Evolutionary conservation across 1,284 basidiomycete species (phyloP).

Genomic region (Sutorius eximius): DNA sequence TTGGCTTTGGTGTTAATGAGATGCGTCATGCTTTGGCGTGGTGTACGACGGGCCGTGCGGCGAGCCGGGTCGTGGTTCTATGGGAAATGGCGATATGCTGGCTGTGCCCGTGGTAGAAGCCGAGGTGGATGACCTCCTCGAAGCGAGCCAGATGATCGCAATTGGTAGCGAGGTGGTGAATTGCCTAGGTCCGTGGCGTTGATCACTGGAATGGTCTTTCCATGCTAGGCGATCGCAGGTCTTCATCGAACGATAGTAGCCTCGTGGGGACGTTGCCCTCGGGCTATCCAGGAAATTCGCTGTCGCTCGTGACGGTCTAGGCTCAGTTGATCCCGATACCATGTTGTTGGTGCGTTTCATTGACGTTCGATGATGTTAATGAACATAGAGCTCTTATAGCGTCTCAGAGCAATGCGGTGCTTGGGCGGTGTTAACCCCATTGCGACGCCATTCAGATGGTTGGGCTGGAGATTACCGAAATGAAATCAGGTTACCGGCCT

Average conservation of each 20-base stretch:
- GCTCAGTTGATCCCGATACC: not conserved
- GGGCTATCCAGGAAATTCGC: not conserved
- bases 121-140: not conserved
- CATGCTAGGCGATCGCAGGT: not conserved
- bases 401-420: not conserved
- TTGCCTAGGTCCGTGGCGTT: not conserved
- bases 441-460: constrained; percentile 4
- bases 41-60: constrained; percentile 5
- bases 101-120: constrained; percentile 7
- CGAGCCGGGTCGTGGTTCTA: not conserved
- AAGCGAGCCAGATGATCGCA: not conserved
- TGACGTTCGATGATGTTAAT: not conserved
- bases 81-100: not conserved
- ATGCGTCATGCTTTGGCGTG: constrained; percentile 23
- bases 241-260: not conserved
- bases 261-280: not conserved
- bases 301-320: not conserved
- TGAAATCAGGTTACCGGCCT: constrained; percentile 23
- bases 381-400: constrained; percentile 3
- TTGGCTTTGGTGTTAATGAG: constrained; percentile 11
- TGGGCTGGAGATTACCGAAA: constrained; percentile 26
- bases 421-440: constrained; percentile 3
- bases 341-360: constrained; percentile 11
- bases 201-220: constrained; percentile 7
- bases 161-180: not conserved